A percentile compares a stretch with the other conserved stretches of the same genome.
phyloP scores from a whole-genome alignment of 768 basidiomycete species.

The Coprinopsis marcescibilis region DNA sequence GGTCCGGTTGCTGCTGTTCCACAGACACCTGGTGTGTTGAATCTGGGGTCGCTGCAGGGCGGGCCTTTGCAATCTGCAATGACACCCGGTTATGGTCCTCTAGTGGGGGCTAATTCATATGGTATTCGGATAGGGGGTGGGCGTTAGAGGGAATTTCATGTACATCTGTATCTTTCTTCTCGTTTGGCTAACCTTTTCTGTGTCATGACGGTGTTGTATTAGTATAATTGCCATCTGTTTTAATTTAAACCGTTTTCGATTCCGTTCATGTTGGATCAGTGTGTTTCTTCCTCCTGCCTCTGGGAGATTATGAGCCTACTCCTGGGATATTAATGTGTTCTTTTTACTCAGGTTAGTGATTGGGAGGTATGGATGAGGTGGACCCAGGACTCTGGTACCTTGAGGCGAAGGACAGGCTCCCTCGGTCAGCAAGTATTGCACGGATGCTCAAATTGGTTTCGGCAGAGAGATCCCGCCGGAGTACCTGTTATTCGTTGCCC shows the following conservation, averaged over 20 bases:
- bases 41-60: slow-evolving; percentile 9
- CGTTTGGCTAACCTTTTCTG: not conserved
- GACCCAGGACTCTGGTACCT: too few relatives aligned
- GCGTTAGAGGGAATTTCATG: not conserved
- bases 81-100: not conserved
- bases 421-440: too few relatives aligned
- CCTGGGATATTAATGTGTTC: too few relatives aligned
- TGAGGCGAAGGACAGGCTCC: too few relatives aligned
- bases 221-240: too few relatives aligned
- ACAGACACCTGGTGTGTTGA: slow-evolving; percentile 9
- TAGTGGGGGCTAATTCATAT: slow-evolving; percentile 4
- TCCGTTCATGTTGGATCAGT: not conserved
- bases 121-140: slow-evolving; percentile 7
- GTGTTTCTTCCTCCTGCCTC: slow-evolving; percentile 3
- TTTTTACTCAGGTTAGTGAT: too few relatives aligned
- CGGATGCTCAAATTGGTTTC: too few relatives aligned
- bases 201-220: slow-evolving; percentile 5
- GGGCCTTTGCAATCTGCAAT: slow-evolving; percentile 2
- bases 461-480: too few relatives aligned
- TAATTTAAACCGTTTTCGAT: not conserved
- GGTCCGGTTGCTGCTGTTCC: slow-evolving; percentile 29
- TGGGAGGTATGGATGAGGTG: too few relatives aligned
- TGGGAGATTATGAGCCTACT: too few relatives aligned
- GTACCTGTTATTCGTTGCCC: too few relatives aligned
- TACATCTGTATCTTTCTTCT: not conserved